Conservation (phyloP, 1,284 basidiomycete genomes). For the Porodaedalea pini region DNA sequence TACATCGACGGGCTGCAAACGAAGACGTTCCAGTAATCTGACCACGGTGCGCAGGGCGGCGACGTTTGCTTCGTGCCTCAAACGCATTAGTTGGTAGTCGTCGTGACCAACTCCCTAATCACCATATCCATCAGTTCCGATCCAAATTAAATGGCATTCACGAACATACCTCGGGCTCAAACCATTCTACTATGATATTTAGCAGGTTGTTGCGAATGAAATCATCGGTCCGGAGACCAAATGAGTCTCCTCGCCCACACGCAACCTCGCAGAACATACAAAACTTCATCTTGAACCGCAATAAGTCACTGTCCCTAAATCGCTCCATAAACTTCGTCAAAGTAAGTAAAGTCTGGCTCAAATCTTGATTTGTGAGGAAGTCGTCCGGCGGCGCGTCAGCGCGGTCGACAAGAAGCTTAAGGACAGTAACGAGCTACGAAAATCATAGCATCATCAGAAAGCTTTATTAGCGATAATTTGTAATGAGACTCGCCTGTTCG, state of each 20-base stretch:
- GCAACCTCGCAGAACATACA: constrained; percentile 71
- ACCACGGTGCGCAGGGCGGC: constrained; percentile 70
- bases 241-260: constrained; percentile 56
- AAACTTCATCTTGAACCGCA: constrained; percentile 73
- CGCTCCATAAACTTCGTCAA: constrained; percentile 67
- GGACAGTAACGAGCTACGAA: constrained; percentile 62
- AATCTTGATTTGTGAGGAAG: constrained; percentile 60
- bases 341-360: constrained; percentile 61
- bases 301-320: constrained; percentile 50
- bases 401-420: constrained; percentile 76
- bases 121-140: constrained; percentile 11
- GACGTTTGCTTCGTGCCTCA: constrained; percentile 66
- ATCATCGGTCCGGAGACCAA: constrained; percentile 65
- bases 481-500: constrained; percentile 56
- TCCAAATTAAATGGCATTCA: not conserved
- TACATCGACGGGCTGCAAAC: constrained; percentile 60
- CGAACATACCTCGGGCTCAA: constrained; percentile 45
- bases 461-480: not conserved
- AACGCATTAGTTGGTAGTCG: constrained; percentile 23
- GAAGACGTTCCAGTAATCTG: constrained; percentile 72
- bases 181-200: constrained; percentile 77
- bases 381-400: constrained; percentile 57
- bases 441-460: constrained; percentile 5
- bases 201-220: constrained; percentile 66
- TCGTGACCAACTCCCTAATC: constrained; percentile 9